Evolutionary conservation across 164 flowering plant genomes (phyloP).

Genomic region (Stephania japonica): DNA sequence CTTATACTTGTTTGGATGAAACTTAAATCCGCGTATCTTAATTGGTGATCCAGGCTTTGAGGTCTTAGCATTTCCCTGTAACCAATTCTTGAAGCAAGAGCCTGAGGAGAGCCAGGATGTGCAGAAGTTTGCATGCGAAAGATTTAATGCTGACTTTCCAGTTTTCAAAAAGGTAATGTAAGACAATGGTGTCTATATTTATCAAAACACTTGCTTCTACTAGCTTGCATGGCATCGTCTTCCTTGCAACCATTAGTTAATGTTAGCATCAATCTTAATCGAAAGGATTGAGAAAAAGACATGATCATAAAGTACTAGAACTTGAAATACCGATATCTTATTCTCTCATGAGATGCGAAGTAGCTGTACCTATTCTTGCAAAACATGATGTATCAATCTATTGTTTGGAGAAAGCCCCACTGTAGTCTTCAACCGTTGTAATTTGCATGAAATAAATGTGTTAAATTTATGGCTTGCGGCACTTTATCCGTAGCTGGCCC

Average conservation of each 20-base stretch:
- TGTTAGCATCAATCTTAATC: neutral
- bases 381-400: too few relatives aligned
- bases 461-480: too few relatives aligned
- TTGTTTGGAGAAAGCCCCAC: too few relatives aligned
- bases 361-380: too few relatives aligned
- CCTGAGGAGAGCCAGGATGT: constrained; percentile 64
- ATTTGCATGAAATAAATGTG: too few relatives aligned
- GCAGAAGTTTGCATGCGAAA: constrained; percentile 69
- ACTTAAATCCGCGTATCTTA: neutral
- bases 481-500: too few relatives aligned
- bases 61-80: constrained; percentile 95
- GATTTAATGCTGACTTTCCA: constrained; percentile 82
- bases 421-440: too few relatives aligned
- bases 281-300: neutral
- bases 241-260: neutral
- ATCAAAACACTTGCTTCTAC: neutral
- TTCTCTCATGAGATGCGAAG: neutral
- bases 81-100: constrained; percentile 83
- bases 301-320: neutral
- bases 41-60: constrained; percentile 53
- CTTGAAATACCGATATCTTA: neutral
- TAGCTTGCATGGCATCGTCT: neutral
- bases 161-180: constrained; percentile 68
- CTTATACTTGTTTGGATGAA: neutral
- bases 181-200: neutral